Conservation (phyloP, 140 eudicot genomes). For the Bidens hawaiensis region DNA sequence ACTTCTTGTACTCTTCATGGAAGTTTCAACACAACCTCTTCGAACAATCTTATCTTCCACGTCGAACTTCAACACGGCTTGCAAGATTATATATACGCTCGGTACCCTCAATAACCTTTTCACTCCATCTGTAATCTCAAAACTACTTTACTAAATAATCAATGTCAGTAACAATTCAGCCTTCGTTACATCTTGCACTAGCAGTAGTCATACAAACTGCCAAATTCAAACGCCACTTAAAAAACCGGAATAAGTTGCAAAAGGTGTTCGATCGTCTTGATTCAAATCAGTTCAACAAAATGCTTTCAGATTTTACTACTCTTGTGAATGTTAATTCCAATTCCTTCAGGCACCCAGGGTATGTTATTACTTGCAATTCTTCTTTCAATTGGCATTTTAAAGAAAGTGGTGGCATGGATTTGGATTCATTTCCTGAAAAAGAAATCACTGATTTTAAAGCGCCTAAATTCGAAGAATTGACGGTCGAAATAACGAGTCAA, state of each 20-base stretch:
- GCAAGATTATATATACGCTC: constrained; percentile 14
- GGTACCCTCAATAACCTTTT: no score
- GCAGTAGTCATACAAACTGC: not conserved
- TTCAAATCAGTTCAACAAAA: no score
- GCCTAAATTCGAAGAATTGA: no score
- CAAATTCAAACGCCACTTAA: not conserved
- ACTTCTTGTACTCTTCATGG: no score
- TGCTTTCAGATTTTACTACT: not conserved
- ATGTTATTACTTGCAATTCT: no score
- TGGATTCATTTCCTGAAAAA: constrained; percentile 21
- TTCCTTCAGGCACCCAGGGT: no score
- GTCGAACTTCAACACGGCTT: no score
- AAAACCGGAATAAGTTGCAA: no score
- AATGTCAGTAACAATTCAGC: not conserved
- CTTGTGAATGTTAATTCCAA: not conserved
- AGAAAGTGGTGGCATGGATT: not conserved
- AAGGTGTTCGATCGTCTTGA: no score
- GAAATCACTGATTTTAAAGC: constrained; percentile 23
- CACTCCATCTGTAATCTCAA: constrained; percentile 1
- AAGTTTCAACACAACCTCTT: no score
- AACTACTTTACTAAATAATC: not conserved
- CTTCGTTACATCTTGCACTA: not conserved
- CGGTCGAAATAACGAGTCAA: constrained; percentile 12
- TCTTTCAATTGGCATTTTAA: no score
- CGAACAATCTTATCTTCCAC: no score